Evolutionary conservation across 139 green algal genomes (phyloP), one percentile per base, ranked within the genome.

Genomic region (Astrephomene gubernaculifera): DNA sequence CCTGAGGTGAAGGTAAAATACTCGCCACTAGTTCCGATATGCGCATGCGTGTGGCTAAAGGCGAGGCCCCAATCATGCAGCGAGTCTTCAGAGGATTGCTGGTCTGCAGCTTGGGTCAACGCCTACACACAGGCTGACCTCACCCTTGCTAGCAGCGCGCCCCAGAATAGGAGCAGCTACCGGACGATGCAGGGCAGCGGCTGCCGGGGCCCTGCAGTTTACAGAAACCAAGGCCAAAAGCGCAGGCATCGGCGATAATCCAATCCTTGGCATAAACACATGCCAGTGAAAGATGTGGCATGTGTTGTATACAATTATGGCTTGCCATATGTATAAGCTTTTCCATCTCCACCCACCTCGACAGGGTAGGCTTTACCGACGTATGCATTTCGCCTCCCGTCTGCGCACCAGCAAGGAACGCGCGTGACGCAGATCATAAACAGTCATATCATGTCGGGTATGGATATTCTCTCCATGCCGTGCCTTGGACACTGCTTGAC

Each of bases 341-440:
- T n/a, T n/a, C n/a, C n/a, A n/a, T n/a, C n/a, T n/a, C n/a, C 49
- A 57, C 57, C n/a, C 70, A 78, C 70, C 44, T 78, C 10, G 43
- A 25, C 29, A 61, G 43, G 4, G 43, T 2, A 27, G 70, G 70
- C 70, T 57, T 78, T 43, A 78, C 14, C 5, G 70, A 78, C 2
- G 70, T 25, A 25, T 43, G 70, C 70, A 78, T 78, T 54, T 75
- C 68, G 52, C 53, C 68, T 75, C 22, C 24, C 53, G 33, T 39
- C 68, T 75, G 68, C 68, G 24, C 36, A 4, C 3, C 33, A 65
- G 54, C 22, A 65, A 65, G 10, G 19, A 65, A 31, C 14, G n/a
- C 54, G n/a, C 54, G 10, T 31, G 29, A 70, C 27, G 63, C n/a
- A n/a, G n/a, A n/a, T n/a, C n/a, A n/a, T n/a, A n/a, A n/a, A n/a